Conservation (phyloP, 139 green algal species). For the Dunaliella sp. region DNA sequence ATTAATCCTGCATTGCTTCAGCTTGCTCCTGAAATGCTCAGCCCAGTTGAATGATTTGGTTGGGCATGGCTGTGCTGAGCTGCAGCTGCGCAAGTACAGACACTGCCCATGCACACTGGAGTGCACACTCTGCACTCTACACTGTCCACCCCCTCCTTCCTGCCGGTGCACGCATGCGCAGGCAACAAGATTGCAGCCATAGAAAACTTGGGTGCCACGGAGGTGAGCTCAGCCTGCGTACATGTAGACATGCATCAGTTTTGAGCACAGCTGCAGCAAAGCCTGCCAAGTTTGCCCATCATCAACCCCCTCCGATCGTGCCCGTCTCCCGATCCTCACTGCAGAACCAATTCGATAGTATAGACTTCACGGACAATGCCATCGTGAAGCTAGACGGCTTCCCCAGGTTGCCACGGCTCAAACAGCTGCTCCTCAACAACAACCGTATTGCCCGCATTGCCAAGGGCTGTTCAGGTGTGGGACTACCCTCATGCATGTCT, state of each 20-base stretch:
- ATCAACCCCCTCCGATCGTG: too few species aligned
- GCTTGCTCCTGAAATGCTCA: too few species aligned
- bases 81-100: not conserved
- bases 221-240: too few species aligned
- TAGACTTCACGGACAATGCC: constrained; percentile 96
- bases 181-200: constrained; percentile 84
- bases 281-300: too few species aligned
- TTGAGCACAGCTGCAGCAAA: too few species aligned
- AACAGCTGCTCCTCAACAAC: constrained; percentile 87
- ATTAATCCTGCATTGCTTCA: too few species aligned
- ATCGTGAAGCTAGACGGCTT: constrained; percentile 95
- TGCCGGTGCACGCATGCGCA: constrained; percentile 14
- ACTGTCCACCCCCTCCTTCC: not conserved
- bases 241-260: too few species aligned
- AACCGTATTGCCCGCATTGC: constrained; percentile 86
- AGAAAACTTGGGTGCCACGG: constrained; percentile 92
- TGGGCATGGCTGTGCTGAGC: not conserved
- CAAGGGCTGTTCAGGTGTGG: constrained; percentile 17
- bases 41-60: not conserved
- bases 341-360: constrained; percentile 97
- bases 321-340: too few species aligned
- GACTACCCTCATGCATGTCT: too few species aligned
- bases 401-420: constrained; percentile 79
- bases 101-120: not conserved
- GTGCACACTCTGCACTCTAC: not conserved